These are phyloP conservation scores for Coemansia sp. DNA, from an alignment of 192 early-diverging fungal genomes.

Conservation along the genomic window DNA sequence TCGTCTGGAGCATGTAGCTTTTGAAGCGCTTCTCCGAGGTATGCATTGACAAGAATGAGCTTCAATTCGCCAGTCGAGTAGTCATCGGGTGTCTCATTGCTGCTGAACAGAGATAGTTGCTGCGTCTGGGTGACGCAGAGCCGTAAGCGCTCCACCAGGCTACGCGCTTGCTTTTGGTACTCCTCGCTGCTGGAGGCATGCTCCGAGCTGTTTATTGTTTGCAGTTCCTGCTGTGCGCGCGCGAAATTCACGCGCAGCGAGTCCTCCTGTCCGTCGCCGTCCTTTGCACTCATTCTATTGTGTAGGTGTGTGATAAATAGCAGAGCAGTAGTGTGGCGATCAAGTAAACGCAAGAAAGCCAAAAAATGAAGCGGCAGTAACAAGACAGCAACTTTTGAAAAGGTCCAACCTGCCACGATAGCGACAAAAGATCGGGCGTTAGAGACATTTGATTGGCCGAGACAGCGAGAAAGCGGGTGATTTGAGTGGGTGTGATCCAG, in stretches of 20 bases:
- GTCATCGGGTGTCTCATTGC: constrained; percentile 87
- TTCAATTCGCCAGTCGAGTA: constrained; percentile 77
- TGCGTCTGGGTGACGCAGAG: constrained; percentile 27
- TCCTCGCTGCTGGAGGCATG: constrained; percentile 40
- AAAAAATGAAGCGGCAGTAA: background rate
- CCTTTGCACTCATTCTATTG: constrained; percentile 1
- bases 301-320: background rate
- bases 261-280: background rate
- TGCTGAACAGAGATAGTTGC: constrained; percentile 74
- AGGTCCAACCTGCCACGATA: no score
- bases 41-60: constrained; percentile 42
- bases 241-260: constrained; percentile 36
- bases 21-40: constrained; percentile 44
- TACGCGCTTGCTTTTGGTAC: constrained; percentile 28
- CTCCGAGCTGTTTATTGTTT: constrained; percentile 18
- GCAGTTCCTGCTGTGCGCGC: constrained; percentile 42
- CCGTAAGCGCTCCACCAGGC: constrained; percentile 23
- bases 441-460: no score
- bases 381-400: no score
- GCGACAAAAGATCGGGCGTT: no score
- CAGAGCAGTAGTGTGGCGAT: background rate
- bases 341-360: background rate
- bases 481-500: no score
- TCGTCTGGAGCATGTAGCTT: constrained; percentile 12
- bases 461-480: no score